A percentile compares a stretch with the other conserved stretches of the same genome.
Conservation (phyloP, 306 rosid species). For the Ziziphus jujuba region DNA sequence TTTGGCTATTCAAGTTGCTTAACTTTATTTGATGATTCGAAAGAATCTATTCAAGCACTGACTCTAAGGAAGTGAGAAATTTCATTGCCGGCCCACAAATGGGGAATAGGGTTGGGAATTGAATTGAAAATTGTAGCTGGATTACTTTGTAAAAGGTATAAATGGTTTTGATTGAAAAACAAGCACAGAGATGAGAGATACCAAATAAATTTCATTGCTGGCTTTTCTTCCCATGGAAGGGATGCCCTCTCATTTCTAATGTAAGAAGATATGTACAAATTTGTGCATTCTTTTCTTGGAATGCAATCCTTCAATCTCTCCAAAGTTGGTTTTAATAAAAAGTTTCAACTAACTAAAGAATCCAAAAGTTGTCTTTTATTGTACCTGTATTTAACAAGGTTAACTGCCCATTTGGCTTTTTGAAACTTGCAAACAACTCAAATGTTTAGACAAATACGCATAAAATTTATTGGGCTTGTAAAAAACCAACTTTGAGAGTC, state of each 20-base stretch:
- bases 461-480: not conserved
- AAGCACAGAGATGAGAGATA: too few relatives aligned
- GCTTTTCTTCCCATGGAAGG: slow-evolving; percentile 8
- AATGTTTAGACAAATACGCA: too few relatives aligned
- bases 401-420: not conserved
- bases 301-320: slow-evolving; percentile 1
- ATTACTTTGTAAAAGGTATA: too few relatives aligned
- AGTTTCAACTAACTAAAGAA: not conserved
- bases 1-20: too few relatives aligned
- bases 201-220: too few relatives aligned
- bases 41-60: too few relatives aligned
- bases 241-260: slow-evolving; percentile 8
- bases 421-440: not conserved
- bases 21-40: too few relatives aligned
- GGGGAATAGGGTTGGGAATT: too few relatives aligned
- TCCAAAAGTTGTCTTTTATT: not conserved
- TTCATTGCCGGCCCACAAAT: too few relatives aligned
- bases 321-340: not conserved
- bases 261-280: not conserved
- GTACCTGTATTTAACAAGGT: not conserved
- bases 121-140: too few relatives aligned
- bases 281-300: not conserved
- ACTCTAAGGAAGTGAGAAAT: too few relatives aligned
- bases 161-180: too few relatives aligned
- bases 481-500: not conserved